Evolutionary conservation across 805 yeast species (phyloP).

Genomic region (Suhomyces kilbournensis): DNA sequence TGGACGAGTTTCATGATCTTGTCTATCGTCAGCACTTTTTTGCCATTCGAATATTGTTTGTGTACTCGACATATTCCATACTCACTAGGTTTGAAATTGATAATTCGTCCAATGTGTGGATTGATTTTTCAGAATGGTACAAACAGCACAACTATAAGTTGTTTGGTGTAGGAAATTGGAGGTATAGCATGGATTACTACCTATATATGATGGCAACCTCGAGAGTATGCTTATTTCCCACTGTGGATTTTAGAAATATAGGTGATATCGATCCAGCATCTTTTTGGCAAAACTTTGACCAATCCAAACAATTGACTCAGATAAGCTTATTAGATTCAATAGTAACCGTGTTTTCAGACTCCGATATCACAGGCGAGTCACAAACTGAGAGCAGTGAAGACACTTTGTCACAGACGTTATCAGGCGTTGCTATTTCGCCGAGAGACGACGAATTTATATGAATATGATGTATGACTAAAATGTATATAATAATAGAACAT

Average conservation of each 20-base stretch:
- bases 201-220: conserved; percentile 5
- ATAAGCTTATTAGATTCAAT: neutral
- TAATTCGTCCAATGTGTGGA: conserved; percentile 25
- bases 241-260: neutral
- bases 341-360: neutral
- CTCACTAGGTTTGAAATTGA: conserved; percentile 21
- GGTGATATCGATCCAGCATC: conserved; percentile 4
- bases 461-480: no score
- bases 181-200: conserved; percentile 9
- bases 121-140: conserved; percentile 22
- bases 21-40: conserved; percentile 19
- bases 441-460: neutral
- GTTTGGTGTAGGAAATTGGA: conserved; percentile 12
- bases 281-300: neutral
- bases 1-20: conserved; percentile 15
- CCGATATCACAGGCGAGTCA: neutral
- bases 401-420: neutral
- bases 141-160: conserved; percentile 9
- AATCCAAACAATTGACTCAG: neutral
- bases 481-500: no score
- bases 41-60: conserved; percentile 25
- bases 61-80: conserved; percentile 17
- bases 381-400: neutral
- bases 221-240: neutral
- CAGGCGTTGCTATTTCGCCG: neutral